Base-by-base conservation (phyloP, 805 yeast species). In the Kregervanrija pseudodelftensis region DNA sequence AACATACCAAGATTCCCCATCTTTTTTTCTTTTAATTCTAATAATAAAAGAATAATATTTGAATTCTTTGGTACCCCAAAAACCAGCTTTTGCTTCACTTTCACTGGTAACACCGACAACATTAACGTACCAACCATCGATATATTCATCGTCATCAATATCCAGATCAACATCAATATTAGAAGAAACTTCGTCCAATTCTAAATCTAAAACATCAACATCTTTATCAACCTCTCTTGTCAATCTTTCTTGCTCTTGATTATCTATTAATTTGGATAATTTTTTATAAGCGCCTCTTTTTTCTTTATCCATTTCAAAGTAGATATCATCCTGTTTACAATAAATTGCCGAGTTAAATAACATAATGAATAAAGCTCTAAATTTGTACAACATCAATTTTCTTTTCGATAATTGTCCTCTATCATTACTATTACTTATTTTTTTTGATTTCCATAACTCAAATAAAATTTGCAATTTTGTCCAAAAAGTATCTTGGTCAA, bases 381-480 rank as follows among this genome's bases (percentile, higher is more conserved):
- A 46, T 53, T 83, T 84, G 46, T 67, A 64, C 16, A 79, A 79
- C 39, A 81, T 63, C 50, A 84, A 76, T 54, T 76, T 74, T 30
- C 88, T 70, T 56, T 93, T 82, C 2, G 88, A 77, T n/a, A 77
- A 67, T 49, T 84, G 87, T 12, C 80, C 82, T 31, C 96, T 69
- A 53, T 87, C 96, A 36, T 77, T 76, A 22, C 90, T 75, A 46
- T 80, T 76, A 49, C 89, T 80, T 41, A 91, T 77, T 37, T 79
- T 77, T 59, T 86, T 79, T 15, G 72, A 65, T 61, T 85, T 82
- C 66, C 93, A 81, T 44, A 82, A 76, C 58, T 89, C 95, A 56
- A 83, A 76, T 56, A 90, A 87, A 22, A 81, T 80, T 63, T 90
- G 96, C 0, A 89, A 80, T 40, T 82, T 81, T 39, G 77, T 77